Percentiles rank a stretch among this genome's conserved stretches.
Conservation (phyloP, 176 grass and related monocot species). For the Paspalum vaginatum region DNA sequence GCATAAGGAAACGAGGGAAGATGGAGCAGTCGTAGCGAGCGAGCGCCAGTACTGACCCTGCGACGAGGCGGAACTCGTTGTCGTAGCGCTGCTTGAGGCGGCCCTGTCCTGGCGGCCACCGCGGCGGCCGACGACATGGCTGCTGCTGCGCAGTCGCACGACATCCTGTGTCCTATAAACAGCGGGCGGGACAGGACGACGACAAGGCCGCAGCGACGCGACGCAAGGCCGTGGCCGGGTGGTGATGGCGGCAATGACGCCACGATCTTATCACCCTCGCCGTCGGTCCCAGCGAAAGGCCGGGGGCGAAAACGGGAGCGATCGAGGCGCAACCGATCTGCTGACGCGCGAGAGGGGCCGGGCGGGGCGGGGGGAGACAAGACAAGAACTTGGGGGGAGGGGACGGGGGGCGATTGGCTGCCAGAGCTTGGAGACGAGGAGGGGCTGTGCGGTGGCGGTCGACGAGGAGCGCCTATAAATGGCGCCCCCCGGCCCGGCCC, state of each 20-base stretch:
- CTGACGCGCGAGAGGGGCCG: neutral
- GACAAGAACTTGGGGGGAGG: neutral
- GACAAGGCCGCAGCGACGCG: too few species aligned
- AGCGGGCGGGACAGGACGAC: too few species aligned
- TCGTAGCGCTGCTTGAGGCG: conserved; percentile 74
- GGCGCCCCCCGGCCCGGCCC: conserved; percentile 14
- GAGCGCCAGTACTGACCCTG: too few species aligned
- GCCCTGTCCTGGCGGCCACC: conserved; percentile 58
- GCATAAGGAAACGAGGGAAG: neutral
- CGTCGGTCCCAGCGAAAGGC: neutral
- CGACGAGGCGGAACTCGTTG: conserved; percentile 68
- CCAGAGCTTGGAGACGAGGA: neutral
- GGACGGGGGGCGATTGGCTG: neutral
- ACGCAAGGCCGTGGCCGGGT: too few species aligned
- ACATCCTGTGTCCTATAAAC: too few species aligned
- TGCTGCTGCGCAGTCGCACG: conserved; percentile 10
- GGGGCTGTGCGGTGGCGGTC: neutral
- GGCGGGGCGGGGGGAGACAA: neutral
- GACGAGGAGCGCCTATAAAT: conserved; percentile 39
- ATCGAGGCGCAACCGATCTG: neutral
- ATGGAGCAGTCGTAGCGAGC: neutral
- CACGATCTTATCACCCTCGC: conserved; percentile 41
- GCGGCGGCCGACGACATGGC: conserved; percentile 37
- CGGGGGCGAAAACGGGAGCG: too few species aligned
- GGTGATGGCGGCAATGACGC: conserved; percentile 34